Conservation (phyloP, 78 protist species). For the Planoprotostelium fungivorum region DNA sequence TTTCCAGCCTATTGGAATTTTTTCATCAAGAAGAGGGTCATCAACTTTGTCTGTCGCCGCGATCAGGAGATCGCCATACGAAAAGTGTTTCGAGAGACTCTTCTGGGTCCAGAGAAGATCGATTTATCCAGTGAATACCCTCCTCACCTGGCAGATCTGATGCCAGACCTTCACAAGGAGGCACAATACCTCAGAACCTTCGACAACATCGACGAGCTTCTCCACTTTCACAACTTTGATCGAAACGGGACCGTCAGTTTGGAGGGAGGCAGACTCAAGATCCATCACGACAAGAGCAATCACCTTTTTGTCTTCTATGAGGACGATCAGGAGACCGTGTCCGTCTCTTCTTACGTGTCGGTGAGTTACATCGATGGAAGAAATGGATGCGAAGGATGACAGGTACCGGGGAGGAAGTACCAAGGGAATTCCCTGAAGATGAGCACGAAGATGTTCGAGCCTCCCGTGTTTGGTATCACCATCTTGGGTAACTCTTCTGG, state of each 20-base stretch:
- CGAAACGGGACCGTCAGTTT: constrained; percentile 28
- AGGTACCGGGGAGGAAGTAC: not conserved
- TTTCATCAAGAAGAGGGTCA: constrained; percentile 40
- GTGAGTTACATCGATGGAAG: not conserved
- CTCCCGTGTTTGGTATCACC: constrained; percentile 74
- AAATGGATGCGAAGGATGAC: not conserved
- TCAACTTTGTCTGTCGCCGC: constrained; percentile 21
- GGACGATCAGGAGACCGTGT: not conserved
- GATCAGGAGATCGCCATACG: constrained; percentile 40
- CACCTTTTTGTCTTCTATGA: not conserved
- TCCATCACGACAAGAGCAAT: not conserved
- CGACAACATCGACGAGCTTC: constrained; percentile 31
- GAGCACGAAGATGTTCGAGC: constrained; percentile 15
- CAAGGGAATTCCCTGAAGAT: not conserved
- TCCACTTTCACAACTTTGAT: constrained; percentile 37
- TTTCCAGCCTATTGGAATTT: constrained; percentile 59
- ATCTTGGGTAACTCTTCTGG: constrained; percentile 69
- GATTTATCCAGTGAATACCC: not conserved
- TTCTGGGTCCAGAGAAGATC: constrained; percentile 44
- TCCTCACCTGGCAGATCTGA: constrained; percentile 7
- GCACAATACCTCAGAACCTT: constrained; percentile 45
- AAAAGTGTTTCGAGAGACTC: constrained; percentile 54
- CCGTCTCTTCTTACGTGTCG: not conserved
- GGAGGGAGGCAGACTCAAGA: constrained; percentile 1
- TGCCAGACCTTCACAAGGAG: constrained; percentile 36